A percentile compares a stretch with the other conserved stretches of the same genome.
phyloP scores from a whole-genome alignment of 768 basidiomycete species.

The Dioszegia hungarica region DNA sequence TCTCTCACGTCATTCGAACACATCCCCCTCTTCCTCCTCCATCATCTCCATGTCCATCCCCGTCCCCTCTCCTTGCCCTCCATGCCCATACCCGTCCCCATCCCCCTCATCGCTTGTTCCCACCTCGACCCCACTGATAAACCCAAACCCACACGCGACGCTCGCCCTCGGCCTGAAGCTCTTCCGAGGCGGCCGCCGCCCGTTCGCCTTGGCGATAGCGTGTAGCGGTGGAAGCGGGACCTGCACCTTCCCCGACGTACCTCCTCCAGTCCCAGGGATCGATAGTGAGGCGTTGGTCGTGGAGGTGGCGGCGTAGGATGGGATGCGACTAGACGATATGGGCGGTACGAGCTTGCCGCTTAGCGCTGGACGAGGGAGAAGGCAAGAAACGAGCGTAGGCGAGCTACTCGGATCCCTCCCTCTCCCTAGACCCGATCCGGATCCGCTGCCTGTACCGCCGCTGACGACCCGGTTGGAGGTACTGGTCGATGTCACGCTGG shows the following conservation, averaged over 20 bases:
- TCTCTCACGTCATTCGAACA: neutral
- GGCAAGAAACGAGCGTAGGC: neutral
- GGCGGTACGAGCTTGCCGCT: too few relatives aligned
- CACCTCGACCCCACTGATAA: constrained; percentile 3
- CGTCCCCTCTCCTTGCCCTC: neutral
- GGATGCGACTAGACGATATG: too few relatives aligned
- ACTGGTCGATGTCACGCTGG: neutral
- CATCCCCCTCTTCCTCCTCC: constrained; percentile 9
- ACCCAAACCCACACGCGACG: neutral
- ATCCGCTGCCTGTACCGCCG: too few relatives aligned
- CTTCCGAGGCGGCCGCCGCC: constrained; percentile 9
- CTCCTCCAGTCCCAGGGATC: too few relatives aligned
- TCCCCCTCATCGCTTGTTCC: neutral
- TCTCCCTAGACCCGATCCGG: too few relatives aligned
- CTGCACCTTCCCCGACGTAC: neutral
- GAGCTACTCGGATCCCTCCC: neutral
- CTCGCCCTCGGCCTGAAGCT: constrained; percentile 24
- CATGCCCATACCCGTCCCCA: neutral
- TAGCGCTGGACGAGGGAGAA: neutral
- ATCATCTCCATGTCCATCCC: constrained; percentile 7
- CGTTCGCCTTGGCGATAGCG: constrained; percentile 13
- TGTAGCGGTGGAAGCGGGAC: neutral
- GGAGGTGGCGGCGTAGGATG: too few relatives aligned
- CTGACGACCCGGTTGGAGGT: neutral
- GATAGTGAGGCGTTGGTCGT: neutral